Evolutionary conservation across 148 eudicot genomes (phyloP).

Genomic region (Vaccinium myrtillus): DNA sequence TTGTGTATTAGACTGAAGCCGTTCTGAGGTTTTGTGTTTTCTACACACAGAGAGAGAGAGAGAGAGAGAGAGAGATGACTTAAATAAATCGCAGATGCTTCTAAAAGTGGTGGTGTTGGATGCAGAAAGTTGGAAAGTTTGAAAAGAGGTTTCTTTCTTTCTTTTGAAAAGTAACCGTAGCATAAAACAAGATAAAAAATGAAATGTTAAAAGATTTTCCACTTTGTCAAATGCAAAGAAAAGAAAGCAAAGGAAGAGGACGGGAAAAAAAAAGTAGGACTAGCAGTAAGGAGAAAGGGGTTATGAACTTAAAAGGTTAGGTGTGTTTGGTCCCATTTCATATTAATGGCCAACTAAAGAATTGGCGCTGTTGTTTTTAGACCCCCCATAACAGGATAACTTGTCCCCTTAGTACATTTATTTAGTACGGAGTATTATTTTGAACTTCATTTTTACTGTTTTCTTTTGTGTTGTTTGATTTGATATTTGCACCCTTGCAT

Average conservation of each 20-base stretch:
- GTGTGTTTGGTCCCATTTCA: constrained; percentile 36
- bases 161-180: background rate
- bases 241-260: background rate
- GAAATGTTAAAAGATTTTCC: background rate
- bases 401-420: constrained; percentile 19
- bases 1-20: constrained; percentile 9
- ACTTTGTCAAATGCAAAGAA: constrained; percentile 27
- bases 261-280: constrained; percentile 13
- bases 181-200: background rate
- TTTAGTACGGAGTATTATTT: background rate
- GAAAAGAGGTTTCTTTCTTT: background rate
- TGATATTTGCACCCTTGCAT: no score
- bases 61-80: constrained; percentile 9
- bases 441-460: background rate
- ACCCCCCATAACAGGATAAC: constrained; percentile 33
- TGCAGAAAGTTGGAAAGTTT: constrained; percentile 20
- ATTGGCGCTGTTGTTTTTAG: constrained; percentile 29
- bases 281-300: background rate
- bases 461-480: no score
- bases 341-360: constrained; percentile 31
- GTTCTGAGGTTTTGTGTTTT: background rate
- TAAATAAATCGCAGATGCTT: constrained; percentile 11
- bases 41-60: constrained; percentile 6
- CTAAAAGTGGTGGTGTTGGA: constrained; percentile 20
- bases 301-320: constrained; percentile 19